Evolutionary conservation across 371 early-diverging fungal species (phyloP).

Genomic region (Catenaria anguillulae): DNA sequence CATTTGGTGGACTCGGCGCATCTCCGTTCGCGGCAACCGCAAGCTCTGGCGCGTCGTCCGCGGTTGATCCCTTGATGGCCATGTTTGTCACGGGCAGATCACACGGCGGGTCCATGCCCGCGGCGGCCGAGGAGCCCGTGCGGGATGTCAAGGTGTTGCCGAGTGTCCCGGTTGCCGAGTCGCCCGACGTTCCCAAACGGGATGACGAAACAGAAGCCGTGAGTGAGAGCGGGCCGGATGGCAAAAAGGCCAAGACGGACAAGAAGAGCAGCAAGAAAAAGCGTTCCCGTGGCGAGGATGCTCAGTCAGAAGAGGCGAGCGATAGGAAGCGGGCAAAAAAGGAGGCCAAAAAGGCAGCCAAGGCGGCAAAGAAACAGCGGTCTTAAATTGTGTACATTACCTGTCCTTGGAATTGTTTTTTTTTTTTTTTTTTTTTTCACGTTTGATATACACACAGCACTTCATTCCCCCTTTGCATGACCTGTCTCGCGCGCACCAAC

Average conservation of each 20-base stretch:
- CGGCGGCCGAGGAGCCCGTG: slow-evolving; percentile 14
- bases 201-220: too few relatives aligned
- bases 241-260: not conserved
- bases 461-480: too few relatives aligned
- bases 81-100: not conserved
- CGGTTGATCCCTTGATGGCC: not conserved
- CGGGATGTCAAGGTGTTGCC: too few relatives aligned
- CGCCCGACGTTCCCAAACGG: too few relatives aligned
- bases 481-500: not conserved
- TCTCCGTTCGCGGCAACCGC: too few relatives aligned
- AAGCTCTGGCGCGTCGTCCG: not conserved
- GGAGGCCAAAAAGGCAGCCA: slow-evolving; percentile 3
- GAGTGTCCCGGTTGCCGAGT: too few relatives aligned
- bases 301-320: not conserved
- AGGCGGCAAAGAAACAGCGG: not conserved
- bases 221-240: too few relatives aligned
- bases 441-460: too few relatives aligned
- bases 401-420: too few relatives aligned
- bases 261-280: slow-evolving; percentile 11
- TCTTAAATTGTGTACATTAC: too few relatives aligned
- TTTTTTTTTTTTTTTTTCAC: too few relatives aligned
- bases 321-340: slow-evolving; percentile 7
- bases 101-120: slow-evolving; percentile 4
- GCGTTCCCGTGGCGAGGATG: not conserved
- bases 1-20: not conserved